Evolutionary conservation across 176 grass and related monocot genomes (phyloP).

Genomic region (Calamus simplicifolius): DNA sequence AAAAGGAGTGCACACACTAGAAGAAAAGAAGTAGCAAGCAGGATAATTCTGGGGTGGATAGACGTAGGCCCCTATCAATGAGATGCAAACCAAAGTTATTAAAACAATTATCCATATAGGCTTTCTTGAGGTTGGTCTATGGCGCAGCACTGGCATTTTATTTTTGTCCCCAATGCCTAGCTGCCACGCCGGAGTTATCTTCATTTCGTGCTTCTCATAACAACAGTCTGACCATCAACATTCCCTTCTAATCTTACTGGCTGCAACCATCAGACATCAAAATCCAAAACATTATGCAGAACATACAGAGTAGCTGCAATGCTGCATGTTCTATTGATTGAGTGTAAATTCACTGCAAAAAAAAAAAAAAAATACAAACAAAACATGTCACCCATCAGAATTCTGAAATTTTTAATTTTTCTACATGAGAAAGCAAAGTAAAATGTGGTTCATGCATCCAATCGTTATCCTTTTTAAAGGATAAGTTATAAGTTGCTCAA

Average conservation of each 20-base stretch:
- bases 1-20: conserved; percentile 62
- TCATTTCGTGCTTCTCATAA: conserved; percentile 28
- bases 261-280: background rate
- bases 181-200: conserved; percentile 33
- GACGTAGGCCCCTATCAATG: conserved; percentile 63
- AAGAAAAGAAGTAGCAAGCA: conserved; percentile 71
- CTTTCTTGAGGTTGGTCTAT: conserved; percentile 45
- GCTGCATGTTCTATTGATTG: no score
- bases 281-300: background rate
- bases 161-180: conserved; percentile 41
- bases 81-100: conserved; percentile 59
- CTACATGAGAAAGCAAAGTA: no score
- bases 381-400: no score
- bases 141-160: conserved; percentile 44
- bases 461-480: no score
- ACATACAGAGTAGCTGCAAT: background rate
- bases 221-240: conserved; percentile 6
- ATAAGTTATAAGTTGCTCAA: no score
- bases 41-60: conserved; percentile 66
- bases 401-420: no score
- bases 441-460: no score
- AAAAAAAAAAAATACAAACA: no score
- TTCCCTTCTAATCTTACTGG: background rate
- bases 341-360: no score
- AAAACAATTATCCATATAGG: conserved; percentile 91